These are phyloP conservation scores for Colletotrichum liriopes DNA, from an alignment of 2,329 filamentous ascomycete genomes.

Conservation along the genomic window DNA sequence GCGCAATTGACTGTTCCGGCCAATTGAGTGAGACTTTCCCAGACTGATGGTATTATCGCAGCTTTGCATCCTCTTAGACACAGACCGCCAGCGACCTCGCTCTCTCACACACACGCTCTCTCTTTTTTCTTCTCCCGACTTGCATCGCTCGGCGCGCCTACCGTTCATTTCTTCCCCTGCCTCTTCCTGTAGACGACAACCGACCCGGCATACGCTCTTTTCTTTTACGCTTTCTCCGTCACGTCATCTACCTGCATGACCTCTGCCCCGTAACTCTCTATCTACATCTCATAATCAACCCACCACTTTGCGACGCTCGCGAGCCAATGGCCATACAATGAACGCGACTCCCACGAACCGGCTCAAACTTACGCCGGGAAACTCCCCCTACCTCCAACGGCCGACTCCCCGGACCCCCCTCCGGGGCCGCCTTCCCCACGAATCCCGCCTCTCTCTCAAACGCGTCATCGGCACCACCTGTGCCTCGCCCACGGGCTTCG, in stretches of 20 bases:
- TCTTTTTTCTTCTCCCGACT: slow-evolving; percentile 14
- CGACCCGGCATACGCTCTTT: neutral
- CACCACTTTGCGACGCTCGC: slow-evolving; percentile 34
- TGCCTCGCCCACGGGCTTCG: slow-evolving; percentile 87
- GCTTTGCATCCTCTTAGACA: slow-evolving; percentile 36
- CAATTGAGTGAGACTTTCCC: slow-evolving; percentile 29
- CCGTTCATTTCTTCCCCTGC: neutral
- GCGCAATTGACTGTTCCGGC: slow-evolving; percentile 12
- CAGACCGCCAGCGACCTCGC: slow-evolving; percentile 2
- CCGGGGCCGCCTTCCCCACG: slow-evolving; percentile 63
- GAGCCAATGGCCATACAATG: slow-evolving; percentile 71
- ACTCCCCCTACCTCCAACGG: slow-evolving; percentile 78
- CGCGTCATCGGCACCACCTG: slow-evolving; percentile 95
- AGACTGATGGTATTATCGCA: slow-evolving; percentile 25
- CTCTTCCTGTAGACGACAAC: neutral
- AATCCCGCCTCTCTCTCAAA: slow-evolving; percentile 79
- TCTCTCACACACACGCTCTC: neutral
- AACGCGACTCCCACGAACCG: slow-evolving; percentile 72
- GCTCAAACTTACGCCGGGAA: slow-evolving; percentile 82
- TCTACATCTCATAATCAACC: slow-evolving; percentile 9
- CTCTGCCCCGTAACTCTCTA: slow-evolving; percentile 26
- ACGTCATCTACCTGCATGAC: neutral
- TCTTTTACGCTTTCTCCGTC: neutral
- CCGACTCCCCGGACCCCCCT: slow-evolving; percentile 73
- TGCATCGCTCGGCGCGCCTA: slow-evolving; percentile 24